Evolutionary conservation across 1,284 basidiomycete genomes (phyloP), one percentile per base, ranked within the genome.

Genomic region (Ustilago nuda): DNA sequence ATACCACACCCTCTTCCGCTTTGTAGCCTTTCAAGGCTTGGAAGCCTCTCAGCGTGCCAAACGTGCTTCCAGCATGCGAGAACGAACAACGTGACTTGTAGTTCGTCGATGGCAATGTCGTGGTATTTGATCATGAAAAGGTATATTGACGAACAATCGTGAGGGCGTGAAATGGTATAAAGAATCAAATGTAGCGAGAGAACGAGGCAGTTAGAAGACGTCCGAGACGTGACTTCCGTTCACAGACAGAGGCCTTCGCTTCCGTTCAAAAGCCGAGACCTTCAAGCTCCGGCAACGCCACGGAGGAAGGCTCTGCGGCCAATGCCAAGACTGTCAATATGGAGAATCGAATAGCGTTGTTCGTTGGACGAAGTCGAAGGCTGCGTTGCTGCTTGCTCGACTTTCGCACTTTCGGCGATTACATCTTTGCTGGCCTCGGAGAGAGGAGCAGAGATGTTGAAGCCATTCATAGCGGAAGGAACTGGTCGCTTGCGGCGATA

Each of bases 261-360:
- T 45, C 7, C 43, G n/a, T 19, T 58, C 46, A 66, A 12, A 56
- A 48, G 13, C 53, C 57, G 9, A 56, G 48, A 8, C 58, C 72
- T 11, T 63, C 52, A 19, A 55, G 30, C 8, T 57, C 65, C 1
- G 71, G 56, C 51, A 66, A 27, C 56, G 19, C 67, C 72, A 13
- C 59, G 55, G 2, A 75, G 45, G 32, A 78, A 79, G 0, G 79
- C 71, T 32, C 73, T 45, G 30, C 79, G 36, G 0, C 72, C 79
- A 7, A 81, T 52, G 19, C 79, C 79, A 8, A 62, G 35, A 33
- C 65, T 58, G 56, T 81, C 79, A 54, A 77, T 72, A 57, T 81
- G 79, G 23, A 81, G 43, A 55, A 81, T 75, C 23, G 79, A 81
- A 54, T 79, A 79, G 30, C 69, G 60, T 13, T 56, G 56, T 19